Conservation (phyloP, 2,329 filamentous ascomycete genomes). For the Rasamsonia emersonii region DNA sequence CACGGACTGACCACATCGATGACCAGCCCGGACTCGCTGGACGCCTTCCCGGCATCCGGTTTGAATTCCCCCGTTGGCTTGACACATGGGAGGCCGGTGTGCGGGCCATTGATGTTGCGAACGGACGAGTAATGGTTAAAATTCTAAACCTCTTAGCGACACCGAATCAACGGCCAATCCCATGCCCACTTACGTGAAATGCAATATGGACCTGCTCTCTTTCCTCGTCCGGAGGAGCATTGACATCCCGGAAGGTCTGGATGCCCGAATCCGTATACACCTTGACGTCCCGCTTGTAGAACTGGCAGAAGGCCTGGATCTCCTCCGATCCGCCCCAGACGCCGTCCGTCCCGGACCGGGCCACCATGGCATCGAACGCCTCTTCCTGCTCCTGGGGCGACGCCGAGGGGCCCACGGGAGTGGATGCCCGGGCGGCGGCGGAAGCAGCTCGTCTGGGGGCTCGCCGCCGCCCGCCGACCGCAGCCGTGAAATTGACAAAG, state of each 20-base stretch:
- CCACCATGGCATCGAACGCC: conserved; percentile 51
- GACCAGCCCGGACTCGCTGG: conserved; percentile 25
- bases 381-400: conserved; percentile 48
- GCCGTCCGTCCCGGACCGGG: conserved; percentile 51
- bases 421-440: conserved; percentile 33
- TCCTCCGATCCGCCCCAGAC: conserved; percentile 61
- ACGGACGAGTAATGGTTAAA: conserved; percentile 63
- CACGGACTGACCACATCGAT: conserved; percentile 41
- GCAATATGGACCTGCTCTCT: conserved; percentile 47
- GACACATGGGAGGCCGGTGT: conserved; percentile 47
- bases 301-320: conserved; percentile 56
- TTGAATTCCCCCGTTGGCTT: conserved; percentile 13
- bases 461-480: conserved; percentile 48
- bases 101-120: conserved; percentile 51
- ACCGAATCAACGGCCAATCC: neutral
- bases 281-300: conserved; percentile 53
- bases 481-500: conserved; percentile 55
- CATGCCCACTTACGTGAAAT: conserved; percentile 48
- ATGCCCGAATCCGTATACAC: conserved; percentile 44
- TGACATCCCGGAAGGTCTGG: conserved; percentile 38
- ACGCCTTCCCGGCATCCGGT: conserved; percentile 25
- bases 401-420: conserved; percentile 40
- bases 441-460: conserved; percentile 46
- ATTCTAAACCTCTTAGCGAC: conserved; percentile 31
- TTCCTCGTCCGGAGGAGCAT: conserved; percentile 27